Percentiles rank a stretch among this genome's conserved stretches.
Evolutionary conservation across 2,329 filamentous ascomycete species (phyloP).

Genomic region (Microsporum canis): DNA sequence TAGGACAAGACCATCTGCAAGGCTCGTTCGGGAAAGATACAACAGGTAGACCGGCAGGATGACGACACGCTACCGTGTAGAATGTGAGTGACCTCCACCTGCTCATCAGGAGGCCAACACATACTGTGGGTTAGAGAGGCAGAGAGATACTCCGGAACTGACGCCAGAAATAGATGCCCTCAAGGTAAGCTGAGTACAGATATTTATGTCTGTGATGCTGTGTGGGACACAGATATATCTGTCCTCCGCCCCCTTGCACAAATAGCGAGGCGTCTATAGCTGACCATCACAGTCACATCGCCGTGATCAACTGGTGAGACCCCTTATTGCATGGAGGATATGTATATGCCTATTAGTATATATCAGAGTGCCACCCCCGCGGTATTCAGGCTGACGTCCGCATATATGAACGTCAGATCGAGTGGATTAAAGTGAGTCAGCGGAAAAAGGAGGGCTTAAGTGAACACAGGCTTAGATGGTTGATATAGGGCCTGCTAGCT

Average conservation of each 20-base stretch:
- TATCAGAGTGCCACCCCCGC: not conserved
- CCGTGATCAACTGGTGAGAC: constrained; percentile 68
- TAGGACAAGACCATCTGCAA: not conserved
- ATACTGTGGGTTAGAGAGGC: not conserved
- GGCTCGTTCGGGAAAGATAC: not conserved
- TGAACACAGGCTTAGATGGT: not conserved
- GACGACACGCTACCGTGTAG: constrained; percentile 48
- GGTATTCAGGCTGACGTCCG: not conserved
- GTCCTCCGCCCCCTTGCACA: not conserved
- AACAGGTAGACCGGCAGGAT: constrained; percentile 19
- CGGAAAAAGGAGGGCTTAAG: not conserved
- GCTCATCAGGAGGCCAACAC: not conserved
- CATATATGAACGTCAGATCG: constrained; percentile 38
- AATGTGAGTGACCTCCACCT: constrained; percentile 48
- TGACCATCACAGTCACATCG: constrained; percentile 61
- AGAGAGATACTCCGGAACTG: not conserved
- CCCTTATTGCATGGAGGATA: not conserved
- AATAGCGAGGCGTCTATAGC: not conserved
- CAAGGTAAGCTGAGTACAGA: constrained; percentile 39
- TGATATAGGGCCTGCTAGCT: constrained; percentile 57
- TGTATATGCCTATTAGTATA: not conserved
- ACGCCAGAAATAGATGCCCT: constrained; percentile 44
- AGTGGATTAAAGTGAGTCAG: constrained; percentile 72
- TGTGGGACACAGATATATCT: not conserved
- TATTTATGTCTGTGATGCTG: not conserved